Evolutionary conservation across 129 eudicot species (phyloP).

Genomic region (Artemisia tridentata): DNA sequence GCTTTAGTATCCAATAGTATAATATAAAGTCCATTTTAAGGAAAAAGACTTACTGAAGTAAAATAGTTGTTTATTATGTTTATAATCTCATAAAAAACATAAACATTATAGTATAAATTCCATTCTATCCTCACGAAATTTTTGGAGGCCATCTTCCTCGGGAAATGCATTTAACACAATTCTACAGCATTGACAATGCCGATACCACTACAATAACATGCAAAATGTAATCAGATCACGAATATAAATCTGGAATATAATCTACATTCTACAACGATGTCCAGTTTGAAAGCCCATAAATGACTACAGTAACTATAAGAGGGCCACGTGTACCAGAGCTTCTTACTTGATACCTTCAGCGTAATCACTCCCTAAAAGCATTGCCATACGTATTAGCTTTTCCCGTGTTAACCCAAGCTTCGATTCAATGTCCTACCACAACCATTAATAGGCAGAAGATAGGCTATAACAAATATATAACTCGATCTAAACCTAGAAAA

Average conservation of each 20-base stretch:
- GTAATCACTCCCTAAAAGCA: slow-evolving; percentile 95
- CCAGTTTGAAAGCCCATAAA: too few relatives aligned
- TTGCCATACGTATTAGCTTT: slow-evolving; percentile 78
- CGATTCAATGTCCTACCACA: slow-evolving; percentile 71
- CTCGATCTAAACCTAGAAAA: too few relatives aligned
- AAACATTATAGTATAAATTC: slow-evolving; percentile 1
- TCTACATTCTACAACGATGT: background rate
- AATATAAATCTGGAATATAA: background rate
- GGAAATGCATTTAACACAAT: slow-evolving; percentile 94
- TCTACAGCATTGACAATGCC: slow-evolving; percentile 96
- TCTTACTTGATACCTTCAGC: slow-evolving; percentile 90
- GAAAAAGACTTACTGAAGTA: background rate
- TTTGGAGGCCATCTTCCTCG: slow-evolving; percentile 76
- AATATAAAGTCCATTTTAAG: too few relatives aligned
- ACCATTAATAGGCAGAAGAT: background rate
- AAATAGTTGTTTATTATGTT: background rate
- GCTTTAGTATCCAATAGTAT: too few relatives aligned
- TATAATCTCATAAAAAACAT: slow-evolving; percentile 18
- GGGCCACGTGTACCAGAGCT: background rate
- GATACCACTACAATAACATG: slow-evolving; percentile 56
- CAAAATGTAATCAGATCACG: slow-evolving; percentile 8
- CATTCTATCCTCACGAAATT: slow-evolving; percentile 97
- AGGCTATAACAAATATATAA: background rate
- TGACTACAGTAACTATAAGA: background rate
- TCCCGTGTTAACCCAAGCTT: slow-evolving; percentile 87